Base-by-base conservation (phyloP, 345 rosid genomes). In the Citrus trifoliata region DNA sequence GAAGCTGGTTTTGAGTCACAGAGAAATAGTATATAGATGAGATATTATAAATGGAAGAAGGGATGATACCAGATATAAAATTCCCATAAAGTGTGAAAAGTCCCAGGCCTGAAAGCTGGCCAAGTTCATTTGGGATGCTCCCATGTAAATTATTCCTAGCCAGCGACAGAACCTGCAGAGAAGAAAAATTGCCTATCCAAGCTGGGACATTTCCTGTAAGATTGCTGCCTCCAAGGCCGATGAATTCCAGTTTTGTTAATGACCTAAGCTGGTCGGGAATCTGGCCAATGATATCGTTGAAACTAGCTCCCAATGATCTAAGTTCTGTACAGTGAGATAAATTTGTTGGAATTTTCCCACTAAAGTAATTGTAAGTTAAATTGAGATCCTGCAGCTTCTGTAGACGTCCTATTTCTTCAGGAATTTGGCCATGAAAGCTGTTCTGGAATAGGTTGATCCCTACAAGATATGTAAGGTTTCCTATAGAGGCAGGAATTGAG, bases 171-270 rank as follows among this genome's bases (percentile, higher is more conserved):
- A 0, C 7, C 24, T 18, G 0, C 10, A 82, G 75, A 63, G 82
- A 76, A 42, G 85, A 79, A 12, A 79, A 37, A 35, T 85, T 85
- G 4, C 85, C 85, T 16, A 80, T 70, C 85, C 85, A 80, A 60
- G 71, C 6, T 51, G 85, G 84, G 62, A 81, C 51, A 22, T 9
- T 77, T 73, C 84, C 75, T 24, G 84, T 77, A 30, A 82, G 71
- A 25, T 73, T 62, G 42, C 69, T 82, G 10, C 32, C 7, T 16
- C 53, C 25, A 16, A 58, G 66, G 18, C 33, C 1, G 2, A 73
- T 21, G 27, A 2, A 1, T 51, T 7, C 61, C 1, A 85, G 60
- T 2, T 73, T 30, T 6, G 48, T 10, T 9, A 85, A 58, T 35
- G 74, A 70, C n/a, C 70, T 30, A 12, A 85, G 37, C 40, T 32